Evolutionary conservation across 768 basidiomycete species (phyloP).

Genomic region (Boletales sp.): DNA sequence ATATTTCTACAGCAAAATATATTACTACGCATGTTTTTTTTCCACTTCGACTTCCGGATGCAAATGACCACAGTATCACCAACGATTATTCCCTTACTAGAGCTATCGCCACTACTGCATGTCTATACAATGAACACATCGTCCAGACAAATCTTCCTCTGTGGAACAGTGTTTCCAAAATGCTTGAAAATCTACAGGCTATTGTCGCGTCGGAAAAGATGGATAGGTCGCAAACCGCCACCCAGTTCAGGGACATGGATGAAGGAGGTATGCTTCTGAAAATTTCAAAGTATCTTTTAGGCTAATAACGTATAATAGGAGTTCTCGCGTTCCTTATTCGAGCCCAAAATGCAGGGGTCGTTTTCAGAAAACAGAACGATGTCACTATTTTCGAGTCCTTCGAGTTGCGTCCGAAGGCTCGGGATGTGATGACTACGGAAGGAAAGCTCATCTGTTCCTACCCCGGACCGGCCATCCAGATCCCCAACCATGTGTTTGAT

Average conservation of each 20-base stretch:
- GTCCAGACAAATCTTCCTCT: background rate
- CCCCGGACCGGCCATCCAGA: slow-evolving; percentile 40
- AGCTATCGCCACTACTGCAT: slow-evolving; percentile 16
- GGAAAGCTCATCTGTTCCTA: slow-evolving; percentile 45
- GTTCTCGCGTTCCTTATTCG: slow-evolving; percentile 35
- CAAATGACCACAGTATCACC: slow-evolving; percentile 23
- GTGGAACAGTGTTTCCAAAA: slow-evolving; percentile 13
- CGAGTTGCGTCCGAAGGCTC: slow-evolving; percentile 37
- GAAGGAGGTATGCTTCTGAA: slow-evolving; percentile 15
- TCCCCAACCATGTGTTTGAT: slow-evolving; percentile 28
- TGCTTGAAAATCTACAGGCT: slow-evolving; percentile 18
- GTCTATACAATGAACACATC: background rate
- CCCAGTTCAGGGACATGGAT: slow-evolving; percentile 18
- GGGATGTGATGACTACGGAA: slow-evolving; percentile 30
- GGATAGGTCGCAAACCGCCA: background rate
- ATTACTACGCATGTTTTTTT: slow-evolving; percentile 39
- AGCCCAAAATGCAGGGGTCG: slow-evolving; percentile 47
- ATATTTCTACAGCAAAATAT: slow-evolving; percentile 17
- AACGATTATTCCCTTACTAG: slow-evolving; percentile 27
- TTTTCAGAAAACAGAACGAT: slow-evolving; percentile 30
- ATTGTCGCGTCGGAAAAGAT: slow-evolving; percentile 7
- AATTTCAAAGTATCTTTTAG: background rate
- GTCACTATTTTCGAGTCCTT: slow-evolving; percentile 25
- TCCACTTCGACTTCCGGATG: slow-evolving; percentile 38
- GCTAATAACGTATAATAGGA: slow-evolving; percentile 26